Base-by-base conservation (phyloP, 2,329 filamentous ascomycete genomes). In the Monosporascus ibericus region DNA sequence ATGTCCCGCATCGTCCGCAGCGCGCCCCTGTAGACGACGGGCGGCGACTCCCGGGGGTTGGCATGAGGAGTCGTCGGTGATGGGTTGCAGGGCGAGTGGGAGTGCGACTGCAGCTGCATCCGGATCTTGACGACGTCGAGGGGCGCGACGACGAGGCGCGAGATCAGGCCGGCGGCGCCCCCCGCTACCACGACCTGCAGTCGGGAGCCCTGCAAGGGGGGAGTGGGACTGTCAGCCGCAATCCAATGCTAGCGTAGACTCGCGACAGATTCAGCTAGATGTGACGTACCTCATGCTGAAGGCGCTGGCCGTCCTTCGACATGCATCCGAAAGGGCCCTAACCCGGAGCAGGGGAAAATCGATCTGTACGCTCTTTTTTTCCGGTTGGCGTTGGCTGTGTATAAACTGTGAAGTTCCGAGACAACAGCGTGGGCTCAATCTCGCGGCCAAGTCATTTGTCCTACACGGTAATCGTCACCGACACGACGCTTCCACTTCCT, bases 41-140 rank as follows among this genome's bases (percentile, higher is more conserved):
- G 30, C 30, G 75, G 73, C 15, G 75, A 72, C 59, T 74, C 75
- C 50, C 68, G 70, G 14, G 75, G 68, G 54, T 73, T 58, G 58
- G 73, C 73, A 57, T 82, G 30, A 17, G 22, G 27, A 3, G 20
- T 46, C 11, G 20, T 17, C 42, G 24, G 22, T 5, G 11, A 30
- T 24, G 76, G 46, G 83, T 79, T 9, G 84, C 71, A 2, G 90
- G 87, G 65, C 62, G 86, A 87, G 55, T 89, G 81, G 48, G 90
- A 91, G 73, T 95, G 88, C 44, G 88, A 83, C 71, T 97, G 94
- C 18, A 99, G 84, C 70, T 99, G 94, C 46, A 97, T 85, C 47
- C 94, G 89, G 72, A 99, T 99, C 77, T 99, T 97, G 73, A 97
- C 85, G 57, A 99, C 94, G 71, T 99, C 94, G 60, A 99, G 87